Evolutionary conservation across 164 flowering plant species (phyloP).

Genomic region (Amborella trichopoda): DNA sequence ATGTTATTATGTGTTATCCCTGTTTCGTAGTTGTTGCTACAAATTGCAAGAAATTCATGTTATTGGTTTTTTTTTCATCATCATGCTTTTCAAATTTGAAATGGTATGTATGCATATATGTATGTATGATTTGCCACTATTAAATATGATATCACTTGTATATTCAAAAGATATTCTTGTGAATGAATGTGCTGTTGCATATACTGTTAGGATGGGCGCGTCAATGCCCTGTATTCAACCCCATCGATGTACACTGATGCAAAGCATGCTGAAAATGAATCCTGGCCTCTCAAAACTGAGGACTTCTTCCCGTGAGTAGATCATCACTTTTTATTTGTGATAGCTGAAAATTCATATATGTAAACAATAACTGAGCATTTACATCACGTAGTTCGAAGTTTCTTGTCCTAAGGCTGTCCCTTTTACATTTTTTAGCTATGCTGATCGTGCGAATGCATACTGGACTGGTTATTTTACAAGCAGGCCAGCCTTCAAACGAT

Average conservation of each 20-base stretch:
- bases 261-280: slow-evolving; percentile 47
- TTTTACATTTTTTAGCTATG: slow-evolving; percentile 49
- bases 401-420: too few species aligned
- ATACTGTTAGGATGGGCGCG: slow-evolving; percentile 80
- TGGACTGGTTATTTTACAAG: slow-evolving; percentile 98
- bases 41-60: too few species aligned
- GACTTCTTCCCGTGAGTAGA: slow-evolving; percentile 89
- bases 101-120: too few species aligned
- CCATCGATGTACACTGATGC: slow-evolving; percentile 93
- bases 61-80: too few species aligned
- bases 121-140: too few species aligned
- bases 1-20: too few species aligned
- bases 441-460: slow-evolving; percentile 76
- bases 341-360: too few species aligned
- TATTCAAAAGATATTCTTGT: not conserved
- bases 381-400: too few species aligned
- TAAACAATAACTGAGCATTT: too few species aligned
- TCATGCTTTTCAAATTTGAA: too few species aligned
- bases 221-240: slow-evolving; percentile 89
- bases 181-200: not conserved
- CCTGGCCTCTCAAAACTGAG: slow-evolving; percentile 86
- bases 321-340: not conserved
- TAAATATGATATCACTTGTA: too few species aligned
- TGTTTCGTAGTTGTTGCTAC: too few species aligned
- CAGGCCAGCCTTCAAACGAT: slow-evolving; percentile 75